A percentile compares a stretch with the other conserved stretches of the same genome.
These are phyloP conservation scores for Rosa lucieae DNA, from an alignment of 306 rosid genomes.

Conservation along the genomic window DNA sequence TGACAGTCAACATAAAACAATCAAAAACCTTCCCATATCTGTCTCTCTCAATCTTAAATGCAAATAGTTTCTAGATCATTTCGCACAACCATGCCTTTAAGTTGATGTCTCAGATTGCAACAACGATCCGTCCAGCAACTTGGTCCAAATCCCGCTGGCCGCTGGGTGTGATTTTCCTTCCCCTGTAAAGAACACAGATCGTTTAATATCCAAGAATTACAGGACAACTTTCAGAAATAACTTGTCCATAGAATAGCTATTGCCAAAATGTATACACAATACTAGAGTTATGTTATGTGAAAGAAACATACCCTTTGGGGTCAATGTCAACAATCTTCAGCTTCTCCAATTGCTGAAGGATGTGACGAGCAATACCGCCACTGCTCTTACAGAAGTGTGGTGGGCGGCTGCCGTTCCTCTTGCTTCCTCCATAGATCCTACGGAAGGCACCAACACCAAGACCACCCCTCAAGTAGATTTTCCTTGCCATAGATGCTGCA, in stretches of 20 bases:
- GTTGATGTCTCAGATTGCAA: constrained; percentile 25
- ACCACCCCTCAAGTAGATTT: constrained; percentile 77
- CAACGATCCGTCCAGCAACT: constrained; percentile 49
- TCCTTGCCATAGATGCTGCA: constrained; percentile 79
- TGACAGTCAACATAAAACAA: background rate
- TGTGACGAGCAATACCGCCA: constrained; percentile 65
- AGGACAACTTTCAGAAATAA: background rate
- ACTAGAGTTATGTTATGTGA: background rate
- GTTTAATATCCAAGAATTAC: background rate
- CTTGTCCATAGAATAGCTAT: background rate
- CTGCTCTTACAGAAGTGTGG: constrained; percentile 81
- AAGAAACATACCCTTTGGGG: constrained; percentile 51
- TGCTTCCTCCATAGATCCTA: constrained; percentile 76
- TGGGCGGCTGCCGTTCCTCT: constrained; percentile 78
- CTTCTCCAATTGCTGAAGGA: constrained; percentile 58
- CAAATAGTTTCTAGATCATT: background rate
- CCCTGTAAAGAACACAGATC: constrained; percentile 20
- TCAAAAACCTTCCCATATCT: constrained; percentile 11
- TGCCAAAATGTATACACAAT: background rate
- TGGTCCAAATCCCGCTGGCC: constrained; percentile 52
- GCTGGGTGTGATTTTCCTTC: constrained; percentile 44
- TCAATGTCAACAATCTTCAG: constrained; percentile 59
- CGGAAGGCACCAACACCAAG: constrained; percentile 76
- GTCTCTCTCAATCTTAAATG: constrained; percentile 1
- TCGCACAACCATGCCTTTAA: background rate